phyloP scores from a whole-genome alignment of 2,329 filamentous ascomycete genomes.

The Leptographium wingfieldii region DNA sequence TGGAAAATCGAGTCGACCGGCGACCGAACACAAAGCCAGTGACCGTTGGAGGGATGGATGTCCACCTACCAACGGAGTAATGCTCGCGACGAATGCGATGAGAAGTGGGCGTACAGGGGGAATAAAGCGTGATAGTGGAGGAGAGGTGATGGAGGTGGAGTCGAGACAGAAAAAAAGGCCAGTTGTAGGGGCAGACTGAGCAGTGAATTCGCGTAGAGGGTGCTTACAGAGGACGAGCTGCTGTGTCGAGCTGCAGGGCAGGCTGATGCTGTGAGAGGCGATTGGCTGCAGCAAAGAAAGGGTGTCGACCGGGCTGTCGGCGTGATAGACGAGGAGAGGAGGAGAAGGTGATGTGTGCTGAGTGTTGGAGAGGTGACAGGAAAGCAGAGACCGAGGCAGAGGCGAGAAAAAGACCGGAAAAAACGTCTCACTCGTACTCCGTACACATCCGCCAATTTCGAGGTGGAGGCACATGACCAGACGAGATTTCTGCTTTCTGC shows the following conservation, averaged over 20 bases:
- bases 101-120: neutral
- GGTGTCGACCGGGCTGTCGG: neutral
- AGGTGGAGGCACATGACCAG: constrained; percentile 1
- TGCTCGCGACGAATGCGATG: neutral
- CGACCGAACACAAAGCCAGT: neutral
- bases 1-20: neutral
- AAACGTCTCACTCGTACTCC: neutral
- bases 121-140: neutral
- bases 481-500: neutral
- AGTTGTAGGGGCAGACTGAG: neutral
- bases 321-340: neutral
- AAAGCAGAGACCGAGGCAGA: neutral
- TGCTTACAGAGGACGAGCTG: neutral
- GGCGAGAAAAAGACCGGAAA: neutral
- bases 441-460: neutral
- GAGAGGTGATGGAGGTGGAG: neutral
- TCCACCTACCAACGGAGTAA: neutral
- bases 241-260: neutral
- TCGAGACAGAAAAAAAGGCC: neutral
- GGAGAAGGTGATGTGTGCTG: neutral
- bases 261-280: neutral
- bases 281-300: neutral
- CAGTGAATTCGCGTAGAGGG: neutral
- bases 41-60: neutral
- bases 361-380: neutral